A percentile compares a stretch with the other conserved stretches of the same genome.
Conservation (phyloP, 1,139 yeast species). For the Yamadazyma jaroonii region DNA sequence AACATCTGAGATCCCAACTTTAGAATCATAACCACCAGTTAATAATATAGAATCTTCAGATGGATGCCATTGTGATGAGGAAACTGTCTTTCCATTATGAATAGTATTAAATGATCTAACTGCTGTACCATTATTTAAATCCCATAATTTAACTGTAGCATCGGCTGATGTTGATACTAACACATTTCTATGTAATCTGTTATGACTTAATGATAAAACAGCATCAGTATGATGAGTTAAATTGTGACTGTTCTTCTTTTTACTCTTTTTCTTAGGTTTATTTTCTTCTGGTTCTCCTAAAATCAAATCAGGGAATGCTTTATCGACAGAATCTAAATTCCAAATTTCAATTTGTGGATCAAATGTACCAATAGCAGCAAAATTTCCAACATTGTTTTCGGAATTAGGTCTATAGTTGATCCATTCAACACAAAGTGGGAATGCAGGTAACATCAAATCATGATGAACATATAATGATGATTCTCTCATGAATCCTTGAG, state of each 20-base stretch:
- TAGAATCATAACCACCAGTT: conserved; percentile 91
- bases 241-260: conserved; percentile 56
- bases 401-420: conserved; percentile 63
- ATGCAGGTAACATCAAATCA: conserved; percentile 94
- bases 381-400: conserved; percentile 63
- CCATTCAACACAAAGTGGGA: conserved; percentile 98
- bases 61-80: conserved; percentile 84
- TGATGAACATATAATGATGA: conserved; percentile 88
- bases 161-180: conserved; percentile 96
- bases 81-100: conserved; percentile 72
- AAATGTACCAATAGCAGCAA: conserved; percentile 95
- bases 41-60: conserved; percentile 73
- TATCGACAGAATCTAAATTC: conserved; percentile 91
- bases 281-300: conserved; percentile 71
- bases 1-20: conserved; percentile 78
- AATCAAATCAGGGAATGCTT: conserved; percentile 91
- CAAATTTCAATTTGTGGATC: conserved; percentile 97
- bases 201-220: conserved; percentile 81
- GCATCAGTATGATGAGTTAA: conserved; percentile 92
- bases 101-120: conserved; percentile 64
- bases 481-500: conserved; percentile 68
- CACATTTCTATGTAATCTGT: conserved; percentile 76
- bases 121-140: conserved; percentile 68
- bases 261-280: conserved; percentile 47
- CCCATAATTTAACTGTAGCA: conserved; percentile 94